phyloP scores from a whole-genome alignment of 768 basidiomycete genomes.

The Tylopilus sp. region DNA sequence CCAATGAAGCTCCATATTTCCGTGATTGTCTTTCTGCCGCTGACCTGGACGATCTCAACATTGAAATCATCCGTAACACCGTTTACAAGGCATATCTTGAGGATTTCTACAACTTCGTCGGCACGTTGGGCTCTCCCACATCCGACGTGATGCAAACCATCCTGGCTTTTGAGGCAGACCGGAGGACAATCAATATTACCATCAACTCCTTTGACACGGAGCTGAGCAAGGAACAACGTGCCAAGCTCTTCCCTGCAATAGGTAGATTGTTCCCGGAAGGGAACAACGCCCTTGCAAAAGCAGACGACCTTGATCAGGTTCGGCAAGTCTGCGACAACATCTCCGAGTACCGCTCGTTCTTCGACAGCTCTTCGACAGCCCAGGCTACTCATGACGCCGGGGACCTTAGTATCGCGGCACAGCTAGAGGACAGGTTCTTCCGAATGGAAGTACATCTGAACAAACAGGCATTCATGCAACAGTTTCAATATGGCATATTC shows the following conservation, averaged over 20 bases:
- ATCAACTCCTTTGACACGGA: slow-evolving; percentile 98
- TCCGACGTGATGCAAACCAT: slow-evolving; percentile 89
- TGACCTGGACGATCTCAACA: slow-evolving; percentile 97
- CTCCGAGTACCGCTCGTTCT: slow-evolving; percentile 88
- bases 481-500: slow-evolving; percentile 94
- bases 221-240: slow-evolving; percentile 91
- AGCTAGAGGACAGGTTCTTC: slow-evolving; percentile 94
- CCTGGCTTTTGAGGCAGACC: slow-evolving; percentile 94
- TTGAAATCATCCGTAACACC: slow-evolving; percentile 99
- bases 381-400: slow-evolving; percentile 36
- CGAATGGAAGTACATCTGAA: slow-evolving; percentile 89
- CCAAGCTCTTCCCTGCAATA: slow-evolving; percentile 89
- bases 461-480: slow-evolving; percentile 92
- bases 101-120: slow-evolving; percentile 87
- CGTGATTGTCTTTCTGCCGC: slow-evolving; percentile 91
- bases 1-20: slow-evolving; percentile 81
- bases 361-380: slow-evolving; percentile 50
- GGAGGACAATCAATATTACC: slow-evolving; percentile 96
- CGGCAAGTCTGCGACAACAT: slow-evolving; percentile 83
- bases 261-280: slow-evolving; percentile 94
- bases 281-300: slow-evolving; percentile 88
- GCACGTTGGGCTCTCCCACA: slow-evolving; percentile 79
- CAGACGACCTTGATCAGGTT: slow-evolving; percentile 94
- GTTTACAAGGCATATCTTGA: slow-evolving; percentile 99
- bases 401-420: slow-evolving; percentile 53